phyloP scores from a whole-genome alignment of 495 filamentous ascomycete genomes.

The Umbilicaria muhlenbergii region DNA sequence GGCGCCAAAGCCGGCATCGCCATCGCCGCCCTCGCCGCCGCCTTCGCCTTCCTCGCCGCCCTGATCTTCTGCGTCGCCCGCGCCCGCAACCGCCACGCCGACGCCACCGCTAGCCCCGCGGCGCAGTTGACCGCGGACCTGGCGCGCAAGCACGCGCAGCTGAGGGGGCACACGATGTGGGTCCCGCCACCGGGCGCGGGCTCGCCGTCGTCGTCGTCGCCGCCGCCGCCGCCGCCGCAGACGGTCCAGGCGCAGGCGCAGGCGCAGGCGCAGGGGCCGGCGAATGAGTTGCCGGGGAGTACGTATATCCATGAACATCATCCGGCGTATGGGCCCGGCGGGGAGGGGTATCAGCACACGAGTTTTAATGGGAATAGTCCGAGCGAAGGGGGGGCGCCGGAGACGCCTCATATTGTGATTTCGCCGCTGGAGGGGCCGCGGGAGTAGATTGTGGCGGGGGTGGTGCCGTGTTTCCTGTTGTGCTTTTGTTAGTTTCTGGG shows the following conservation, averaged over 20 bases:
- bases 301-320: conserved; percentile 12
- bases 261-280: not conserved
- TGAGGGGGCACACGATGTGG: not conserved
- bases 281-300: conserved; percentile 10
- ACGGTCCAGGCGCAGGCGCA: too few species aligned
- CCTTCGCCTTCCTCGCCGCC: not conserved
- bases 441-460: too few species aligned
- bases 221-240: too few species aligned
- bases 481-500: too few species aligned
- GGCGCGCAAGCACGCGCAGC: not conserved
- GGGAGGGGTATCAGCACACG: too few species aligned
- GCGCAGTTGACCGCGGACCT: conserved; percentile 6
- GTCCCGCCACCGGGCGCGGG: not conserved
- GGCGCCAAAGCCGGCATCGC: conserved; percentile 15
- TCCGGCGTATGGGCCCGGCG: conserved; percentile 2
- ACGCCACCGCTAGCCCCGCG: not conserved
- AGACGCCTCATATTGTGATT: conserved; percentile 3
- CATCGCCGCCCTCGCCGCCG: conserved; percentile 1
- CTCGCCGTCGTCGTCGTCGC: not conserved
- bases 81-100: not conserved
- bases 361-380: too few species aligned
- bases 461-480: too few species aligned
- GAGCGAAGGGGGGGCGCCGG: too few species aligned
- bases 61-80: conserved; percentile 6
- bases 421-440: conserved; percentile 5